Base-by-base conservation (phyloP, 805 yeast genomes). In the Isabelozyma heimii region DNA sequence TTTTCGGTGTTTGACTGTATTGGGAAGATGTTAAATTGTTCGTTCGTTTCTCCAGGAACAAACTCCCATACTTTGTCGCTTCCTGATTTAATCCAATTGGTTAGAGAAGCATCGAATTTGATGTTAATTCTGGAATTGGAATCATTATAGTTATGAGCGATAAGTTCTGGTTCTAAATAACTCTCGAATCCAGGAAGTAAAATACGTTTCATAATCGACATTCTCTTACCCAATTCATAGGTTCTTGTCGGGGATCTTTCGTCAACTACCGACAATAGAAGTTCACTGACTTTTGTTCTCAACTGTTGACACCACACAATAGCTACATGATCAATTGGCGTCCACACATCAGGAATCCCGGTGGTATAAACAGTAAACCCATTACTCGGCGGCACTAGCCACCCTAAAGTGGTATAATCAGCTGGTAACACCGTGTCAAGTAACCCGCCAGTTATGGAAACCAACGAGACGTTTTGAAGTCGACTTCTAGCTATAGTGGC, bases 291-390 rank as follows among this genome's bases (percentile, higher is more conserved):
- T 13, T 76, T 80, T 46, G 79, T 73, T 46, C 97, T 77, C 37
- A 91, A 69, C 64, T 92, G 97, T 52, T 84, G 88, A 67, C 99
- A 92, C 99, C 99, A 92, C 1, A 92, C 96, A 43, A 94, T 84
- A 0, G 98, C 97, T 54, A 90, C 76, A 69, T 92, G 99, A 65
- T 92, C 98, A 39, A 91, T 84, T 1, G 97, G 87, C 0, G 97
- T 84, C 96, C 97, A 92, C 1, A 92, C 97, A 2, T 77, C 78
- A 0, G 97, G 97, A 9, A 92, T 86, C 1, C 96, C 91, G 0
- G 94, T 84, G 0, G 97, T 81, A 56, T 82, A 89, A 0, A 86
- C 88, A 0, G 95, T 83, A 51, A 92, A 84, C 0, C 97, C 97
- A 57, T 92, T 82, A 0, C 80, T 53, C 1, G 77, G 74, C 0